phyloP scores from a whole-genome alignment of 495 filamentous ascomycete genomes.

The Friedmanniomyces simplex region DNA sequence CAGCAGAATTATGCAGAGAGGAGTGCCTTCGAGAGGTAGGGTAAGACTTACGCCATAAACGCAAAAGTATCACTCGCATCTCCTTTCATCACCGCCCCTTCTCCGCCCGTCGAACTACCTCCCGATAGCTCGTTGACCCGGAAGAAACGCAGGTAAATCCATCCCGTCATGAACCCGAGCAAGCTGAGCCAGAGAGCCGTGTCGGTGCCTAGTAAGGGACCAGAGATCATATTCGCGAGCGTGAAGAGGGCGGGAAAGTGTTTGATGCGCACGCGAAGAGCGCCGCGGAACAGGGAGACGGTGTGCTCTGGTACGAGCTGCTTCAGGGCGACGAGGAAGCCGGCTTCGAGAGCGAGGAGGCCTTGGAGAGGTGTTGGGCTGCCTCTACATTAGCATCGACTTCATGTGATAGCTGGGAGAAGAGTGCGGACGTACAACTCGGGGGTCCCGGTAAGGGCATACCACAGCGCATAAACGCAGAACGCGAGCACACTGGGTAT shows the following conservation, averaged over 20 bases:
- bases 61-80: conserved; percentile 94
- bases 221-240: conserved; percentile 61
- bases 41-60: conserved; percentile 54
- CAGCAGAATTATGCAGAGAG: too few relatives aligned
- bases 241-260: conserved; percentile 90
- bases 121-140: conserved; percentile 44
- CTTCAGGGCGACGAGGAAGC: conserved; percentile 95
- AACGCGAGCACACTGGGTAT: conserved; percentile 72
- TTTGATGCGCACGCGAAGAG: conserved; percentile 83
- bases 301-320: conserved; percentile 97
- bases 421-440: conserved; percentile 9
- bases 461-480: conserved; percentile 48
- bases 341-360: conserved; percentile 77
- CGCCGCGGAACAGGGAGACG: conserved; percentile 79
- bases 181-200: conserved; percentile 72
- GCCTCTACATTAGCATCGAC: conserved; percentile 1
- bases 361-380: conserved; percentile 75
- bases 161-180: conserved; percentile 75
- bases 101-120: conserved; percentile 39
- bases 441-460: conserved; percentile 16
- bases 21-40: too few relatives aligned
- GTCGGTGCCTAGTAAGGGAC: conserved; percentile 72
- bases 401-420: background rate
- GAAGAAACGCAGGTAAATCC: conserved; percentile 96
- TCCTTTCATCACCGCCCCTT: conserved; percentile 52